Conservation (phyloP, 352 stramenopile genomes). For the Bremia lactucae region DNA sequence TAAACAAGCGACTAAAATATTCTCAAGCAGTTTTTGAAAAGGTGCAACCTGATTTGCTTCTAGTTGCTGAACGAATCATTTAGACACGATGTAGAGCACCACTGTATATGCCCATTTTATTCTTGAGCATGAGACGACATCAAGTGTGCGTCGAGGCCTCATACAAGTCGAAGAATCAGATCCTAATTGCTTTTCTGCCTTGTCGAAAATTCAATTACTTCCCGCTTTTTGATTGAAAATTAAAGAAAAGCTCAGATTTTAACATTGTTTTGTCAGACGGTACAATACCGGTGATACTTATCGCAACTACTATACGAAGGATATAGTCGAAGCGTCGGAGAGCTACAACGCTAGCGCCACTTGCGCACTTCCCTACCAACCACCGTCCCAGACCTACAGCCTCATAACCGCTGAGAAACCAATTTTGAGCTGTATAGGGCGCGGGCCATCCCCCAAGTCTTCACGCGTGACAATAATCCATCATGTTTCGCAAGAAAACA, state of each 20-base stretch:
- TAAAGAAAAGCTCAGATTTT: too few relatives aligned
- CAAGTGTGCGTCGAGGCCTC: background rate
- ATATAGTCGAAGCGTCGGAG: conserved; percentile 22
- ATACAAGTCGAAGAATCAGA: background rate
- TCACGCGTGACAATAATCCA: background rate
- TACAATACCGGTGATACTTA: too few relatives aligned
- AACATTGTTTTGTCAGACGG: too few relatives aligned
- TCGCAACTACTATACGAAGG: too few relatives aligned
- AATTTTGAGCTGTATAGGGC: background rate
- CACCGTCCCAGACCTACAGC: conserved; percentile 3
- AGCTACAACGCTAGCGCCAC: conserved; percentile 6
- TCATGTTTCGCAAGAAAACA: conserved; percentile 38
- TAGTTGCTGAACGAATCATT: too few relatives aligned
- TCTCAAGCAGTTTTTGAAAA: too few relatives aligned
- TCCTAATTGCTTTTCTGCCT: too few relatives aligned
- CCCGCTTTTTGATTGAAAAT: too few relatives aligned
- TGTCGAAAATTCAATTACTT: too few relatives aligned
- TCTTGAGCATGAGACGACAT: background rate
- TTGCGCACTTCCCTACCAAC: conserved; percentile 10
- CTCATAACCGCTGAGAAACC: conserved; percentile 11
- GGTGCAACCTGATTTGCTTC: conserved; percentile 2
- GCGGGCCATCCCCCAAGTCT: background rate
- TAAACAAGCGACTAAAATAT: too few relatives aligned
- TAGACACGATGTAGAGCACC: too few relatives aligned
- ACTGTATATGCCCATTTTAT: background rate